phyloP scores from a whole-genome alignment of 1,284 basidiomycete genomes.

The Cryptococcus hybrid region DNA sequence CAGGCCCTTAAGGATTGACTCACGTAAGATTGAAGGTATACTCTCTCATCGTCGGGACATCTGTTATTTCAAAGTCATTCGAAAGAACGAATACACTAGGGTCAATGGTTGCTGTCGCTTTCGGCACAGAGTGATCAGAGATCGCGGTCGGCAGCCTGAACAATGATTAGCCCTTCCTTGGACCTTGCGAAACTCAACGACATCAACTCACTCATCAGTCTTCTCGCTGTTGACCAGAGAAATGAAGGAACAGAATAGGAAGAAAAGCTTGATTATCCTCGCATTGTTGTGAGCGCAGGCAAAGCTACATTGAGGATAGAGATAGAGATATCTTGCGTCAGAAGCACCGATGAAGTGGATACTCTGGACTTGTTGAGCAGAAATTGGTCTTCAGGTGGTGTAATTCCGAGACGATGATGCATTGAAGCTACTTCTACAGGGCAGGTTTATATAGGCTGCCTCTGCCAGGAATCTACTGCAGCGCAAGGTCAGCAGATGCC shows the following conservation, averaged over 20 bases:
- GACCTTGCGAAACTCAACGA: neutral
- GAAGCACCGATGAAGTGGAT: no score
- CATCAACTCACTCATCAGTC: no score
- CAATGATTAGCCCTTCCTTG: neutral
- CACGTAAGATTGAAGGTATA: constrained; percentile 13
- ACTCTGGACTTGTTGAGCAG: no score
- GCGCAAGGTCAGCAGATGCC: no score
- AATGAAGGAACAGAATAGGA: neutral
- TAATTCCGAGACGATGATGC: no score
- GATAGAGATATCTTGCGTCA: no score
- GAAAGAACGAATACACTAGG: constrained; percentile 11
- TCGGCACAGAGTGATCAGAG: neutral
- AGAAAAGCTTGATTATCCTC: neutral
- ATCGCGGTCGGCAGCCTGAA: neutral
- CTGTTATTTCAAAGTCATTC: constrained; percentile 15
- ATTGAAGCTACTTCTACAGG: no score
- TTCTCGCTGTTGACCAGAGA: neutral
- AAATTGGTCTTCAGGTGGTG: no score
- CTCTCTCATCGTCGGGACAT: constrained; percentile 14
- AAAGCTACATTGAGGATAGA: neutral
- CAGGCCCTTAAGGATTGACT: neutral
- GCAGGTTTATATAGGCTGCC: no score
- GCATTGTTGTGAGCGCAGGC: no score
- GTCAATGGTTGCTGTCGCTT: constrained; percentile 2
- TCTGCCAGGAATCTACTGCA: no score